Evolutionary conservation across 352 stramenopile species (phyloP).

Genomic region (Phytophthora pluvialis): DNA sequence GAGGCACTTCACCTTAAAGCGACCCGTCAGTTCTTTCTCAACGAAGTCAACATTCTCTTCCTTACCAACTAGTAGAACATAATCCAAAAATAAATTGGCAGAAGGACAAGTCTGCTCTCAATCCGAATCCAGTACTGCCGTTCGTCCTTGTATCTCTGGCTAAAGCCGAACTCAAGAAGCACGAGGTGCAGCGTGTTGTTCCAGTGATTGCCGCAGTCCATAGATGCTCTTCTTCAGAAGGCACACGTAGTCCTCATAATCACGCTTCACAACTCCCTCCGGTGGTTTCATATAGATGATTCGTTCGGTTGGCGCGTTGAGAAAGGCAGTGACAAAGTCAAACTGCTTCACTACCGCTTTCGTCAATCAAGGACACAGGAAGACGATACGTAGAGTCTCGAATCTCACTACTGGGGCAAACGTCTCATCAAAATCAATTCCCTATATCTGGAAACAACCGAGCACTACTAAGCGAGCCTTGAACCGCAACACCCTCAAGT

Average conservation of each 20-base stretch:
- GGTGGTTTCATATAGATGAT: conserved; percentile 23
- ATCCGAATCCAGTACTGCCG: conserved; percentile 15
- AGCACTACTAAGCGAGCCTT: conserved; percentile 15
- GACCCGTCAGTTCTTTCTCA: background rate
- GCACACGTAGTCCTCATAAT: conserved; percentile 8
- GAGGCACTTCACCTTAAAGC: conserved; percentile 15
- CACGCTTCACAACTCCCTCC: conserved; percentile 7
- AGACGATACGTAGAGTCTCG: conserved; percentile 16
- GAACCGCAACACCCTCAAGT: conserved; percentile 7
- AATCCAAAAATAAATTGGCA: conserved; percentile 11
- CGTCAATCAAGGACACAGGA: conserved; percentile 5
- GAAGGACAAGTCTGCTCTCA: background rate
- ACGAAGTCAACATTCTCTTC: conserved; percentile 11
- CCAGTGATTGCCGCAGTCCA: conserved; percentile 5
- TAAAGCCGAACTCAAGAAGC: conserved; percentile 8
- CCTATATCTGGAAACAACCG: conserved; percentile 17
- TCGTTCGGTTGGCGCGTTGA: conserved; percentile 9
- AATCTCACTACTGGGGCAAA: conserved; percentile 16
- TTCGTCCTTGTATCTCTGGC: conserved; percentile 1
- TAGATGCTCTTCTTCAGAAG: conserved; percentile 15
- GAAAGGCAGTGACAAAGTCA: conserved; percentile 17
- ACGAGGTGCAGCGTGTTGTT: conserved; percentile 16
- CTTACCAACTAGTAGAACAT: conserved; percentile 7
- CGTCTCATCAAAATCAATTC: conserved; percentile 25
- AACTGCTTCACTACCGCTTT: conserved; percentile 8